phyloP scores from a whole-genome alignment of 768 basidiomycete species.

The Serendipita sp. region DNA sequence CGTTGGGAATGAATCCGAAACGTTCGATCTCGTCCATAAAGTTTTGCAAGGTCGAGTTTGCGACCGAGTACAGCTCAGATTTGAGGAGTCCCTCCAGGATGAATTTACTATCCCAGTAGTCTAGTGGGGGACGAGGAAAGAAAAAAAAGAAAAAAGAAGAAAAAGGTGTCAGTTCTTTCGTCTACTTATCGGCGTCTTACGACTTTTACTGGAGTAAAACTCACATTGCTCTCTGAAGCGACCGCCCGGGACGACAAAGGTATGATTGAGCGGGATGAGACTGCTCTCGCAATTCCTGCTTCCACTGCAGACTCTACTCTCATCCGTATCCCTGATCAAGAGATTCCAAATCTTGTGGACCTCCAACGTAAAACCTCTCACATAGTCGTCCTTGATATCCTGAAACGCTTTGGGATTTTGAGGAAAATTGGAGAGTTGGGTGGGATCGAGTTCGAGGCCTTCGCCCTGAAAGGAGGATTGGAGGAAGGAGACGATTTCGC shows the following conservation, averaged over 20 bases:
- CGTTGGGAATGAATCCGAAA: slow-evolving; percentile 89
- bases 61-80: slow-evolving; percentile 57
- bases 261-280: slow-evolving; percentile 80
- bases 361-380: slow-evolving; percentile 56
- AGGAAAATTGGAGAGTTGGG: slow-evolving; percentile 46
- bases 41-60: slow-evolving; percentile 68
- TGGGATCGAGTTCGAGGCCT: slow-evolving; percentile 62
- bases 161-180: too few species aligned
- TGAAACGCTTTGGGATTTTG: slow-evolving; percentile 48
- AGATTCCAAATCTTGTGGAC: slow-evolving; percentile 79
- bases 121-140: slow-evolving; percentile 15
- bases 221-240: slow-evolving; percentile 75
- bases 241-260: slow-evolving; percentile 77
- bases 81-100: slow-evolving; percentile 75
- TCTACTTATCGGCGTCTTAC: not conserved
- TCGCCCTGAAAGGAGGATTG: slow-evolving; percentile 29
- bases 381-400: slow-evolving; percentile 52
- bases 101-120: slow-evolving; percentile 67
- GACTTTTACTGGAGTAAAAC: slow-evolving; percentile 22
- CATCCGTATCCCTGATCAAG: slow-evolving; percentile 62
- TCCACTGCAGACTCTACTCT: slow-evolving; percentile 44
- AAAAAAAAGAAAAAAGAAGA: not conserved
- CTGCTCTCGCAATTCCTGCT: slow-evolving; percentile 55
- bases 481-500: slow-evolving; percentile 50
- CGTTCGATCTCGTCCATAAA: slow-evolving; percentile 85